Evolutionary conservation across 352 stramenopile genomes (phyloP).

Genomic region (Globisporangium okanoganense): DNA sequence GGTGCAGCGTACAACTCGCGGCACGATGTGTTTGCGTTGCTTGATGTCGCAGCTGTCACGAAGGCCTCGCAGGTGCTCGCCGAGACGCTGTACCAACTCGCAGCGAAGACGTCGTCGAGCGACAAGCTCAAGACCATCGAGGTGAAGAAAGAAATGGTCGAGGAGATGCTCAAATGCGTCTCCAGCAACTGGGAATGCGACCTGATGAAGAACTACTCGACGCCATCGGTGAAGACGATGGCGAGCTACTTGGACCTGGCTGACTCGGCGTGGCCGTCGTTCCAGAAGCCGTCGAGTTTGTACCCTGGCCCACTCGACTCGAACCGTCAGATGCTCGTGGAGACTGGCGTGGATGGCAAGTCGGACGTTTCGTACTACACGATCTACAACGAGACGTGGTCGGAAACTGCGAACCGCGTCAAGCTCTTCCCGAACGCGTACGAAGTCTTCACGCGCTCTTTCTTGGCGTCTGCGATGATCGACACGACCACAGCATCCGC

Average conservation of each 20-base stretch:
- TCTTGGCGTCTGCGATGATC: slow-evolving; percentile 58
- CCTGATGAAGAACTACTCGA: slow-evolving; percentile 67
- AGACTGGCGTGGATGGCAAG: slow-evolving; percentile 10
- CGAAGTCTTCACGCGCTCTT: slow-evolving; percentile 71
- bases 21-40: slow-evolving; percentile 45
- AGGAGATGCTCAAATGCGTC: slow-evolving; percentile 55
- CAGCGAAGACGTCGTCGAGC: slow-evolving; percentile 42
- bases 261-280: slow-evolving; percentile 45
- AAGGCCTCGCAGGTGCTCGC: slow-evolving; percentile 70
- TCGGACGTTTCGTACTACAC: slow-evolving; percentile 34
- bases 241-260: slow-evolving; percentile 59
- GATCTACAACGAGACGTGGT: slow-evolving; percentile 51
- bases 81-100: slow-evolving; percentile 63
- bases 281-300: slow-evolving; percentile 44
- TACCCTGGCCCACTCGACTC: slow-evolving; percentile 48
- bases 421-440: slow-evolving; percentile 80
- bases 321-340: slow-evolving; percentile 53
- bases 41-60: slow-evolving; percentile 50
- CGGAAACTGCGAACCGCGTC: slow-evolving; percentile 45
- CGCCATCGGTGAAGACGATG: slow-evolving; percentile 52
- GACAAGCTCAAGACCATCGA: slow-evolving; percentile 31
- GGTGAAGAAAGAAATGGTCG: slow-evolving; percentile 57
- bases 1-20: slow-evolving; percentile 60
- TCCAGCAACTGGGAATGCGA: slow-evolving; percentile 64
- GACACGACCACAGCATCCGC: slow-evolving; percentile 28